phyloP scores from a whole-genome alignment of 2,329 filamentous ascomycete genomes.

The Sarocladium oryzae region DNA sequence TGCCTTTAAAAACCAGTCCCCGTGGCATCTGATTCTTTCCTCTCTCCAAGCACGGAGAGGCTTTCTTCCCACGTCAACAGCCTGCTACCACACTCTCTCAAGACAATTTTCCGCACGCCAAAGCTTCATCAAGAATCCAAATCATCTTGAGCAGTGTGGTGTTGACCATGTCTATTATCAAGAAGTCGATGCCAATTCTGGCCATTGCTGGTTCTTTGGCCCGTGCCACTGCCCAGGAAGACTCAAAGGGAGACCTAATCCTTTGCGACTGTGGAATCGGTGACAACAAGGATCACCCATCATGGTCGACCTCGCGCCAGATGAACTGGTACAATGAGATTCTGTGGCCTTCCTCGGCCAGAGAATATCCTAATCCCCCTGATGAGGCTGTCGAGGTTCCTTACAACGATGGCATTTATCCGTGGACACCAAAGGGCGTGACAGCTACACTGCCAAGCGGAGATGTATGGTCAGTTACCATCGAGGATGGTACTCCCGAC shows the following conservation, averaged over 20 bases:
- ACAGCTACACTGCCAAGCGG: slow-evolving; percentile 32
- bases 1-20: too few species aligned
- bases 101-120: too few species aligned
- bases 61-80: too few species aligned
- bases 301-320: slow-evolving; percentile 37
- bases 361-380: slow-evolving; percentile 28
- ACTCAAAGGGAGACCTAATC: slow-evolving; percentile 30
- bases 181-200: not conserved
- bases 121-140: not conserved
- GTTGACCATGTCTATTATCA: not conserved
- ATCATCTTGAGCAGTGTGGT: not conserved
- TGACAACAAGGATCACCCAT: slow-evolving; percentile 30
- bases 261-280: slow-evolving; percentile 37
- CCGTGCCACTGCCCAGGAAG: slow-evolving; percentile 13
- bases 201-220: slow-evolving; percentile 8
- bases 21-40: too few species aligned
- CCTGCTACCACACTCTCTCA: too few species aligned
- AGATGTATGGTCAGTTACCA: slow-evolving; percentile 34
- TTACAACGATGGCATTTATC: slow-evolving; percentile 30
- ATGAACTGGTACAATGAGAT: slow-evolving; percentile 37
- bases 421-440: slow-evolving; percentile 30
- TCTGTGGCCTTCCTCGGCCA: slow-evolving; percentile 27
- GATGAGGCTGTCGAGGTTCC: slow-evolving; percentile 33
- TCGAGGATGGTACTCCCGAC: slow-evolving; percentile 33
- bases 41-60: too few species aligned